Evolutionary conservation across 2,329 filamentous ascomycete genomes (phyloP), one percentile per base, ranked within the genome.

Genomic region (Emmonsiellopsis sp.): DNA sequence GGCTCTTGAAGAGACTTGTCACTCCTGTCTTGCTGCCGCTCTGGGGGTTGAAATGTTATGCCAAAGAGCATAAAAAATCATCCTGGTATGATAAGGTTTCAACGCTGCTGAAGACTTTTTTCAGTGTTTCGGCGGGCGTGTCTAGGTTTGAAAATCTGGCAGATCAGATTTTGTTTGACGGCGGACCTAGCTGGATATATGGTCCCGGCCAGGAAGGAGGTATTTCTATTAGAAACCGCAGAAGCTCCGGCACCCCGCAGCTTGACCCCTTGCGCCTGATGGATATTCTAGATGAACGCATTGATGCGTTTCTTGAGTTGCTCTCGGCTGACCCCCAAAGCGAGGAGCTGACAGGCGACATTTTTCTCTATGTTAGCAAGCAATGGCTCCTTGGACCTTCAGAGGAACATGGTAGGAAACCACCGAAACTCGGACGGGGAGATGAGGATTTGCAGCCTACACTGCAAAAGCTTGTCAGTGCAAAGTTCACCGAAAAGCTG

Each of bases 331-430:
- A 73, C 55, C 69, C 71, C 6, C 68, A 64, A 52, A 67, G 62
- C 40, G 70, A 74, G 50, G 70, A 73, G 43, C 58, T 64, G 13
- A 71, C 67, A 7, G 68, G 66, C 6, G 70, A 73, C 46, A 63
- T 73, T 7, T 74, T 74, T 57, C 63, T 74, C 3, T 65, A 71
- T 55, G 71, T 70, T 32, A 73, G 70, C 59, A 62, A 69, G 48
- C 63, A 55, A 30, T 74, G 72, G 72, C 68, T 74, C 2, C 61
- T 70, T n/a, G 60, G 65, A 30, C 57, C 63, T 16, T 58, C 60
- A 6, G 38, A 47, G 6, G 35, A 52, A 16, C n/a, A 20, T 11
- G 51, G 52, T 2, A 44, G 50, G 13, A 52, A 47, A 16, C 13
- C 20, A n/a, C 32, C 11, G 8, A 16, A 38, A 44, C 20, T 16